These are phyloP conservation scores for Chloris gayana DNA, from an alignment of 176 grass and related monocot species.

Conservation along the genomic window DNA sequence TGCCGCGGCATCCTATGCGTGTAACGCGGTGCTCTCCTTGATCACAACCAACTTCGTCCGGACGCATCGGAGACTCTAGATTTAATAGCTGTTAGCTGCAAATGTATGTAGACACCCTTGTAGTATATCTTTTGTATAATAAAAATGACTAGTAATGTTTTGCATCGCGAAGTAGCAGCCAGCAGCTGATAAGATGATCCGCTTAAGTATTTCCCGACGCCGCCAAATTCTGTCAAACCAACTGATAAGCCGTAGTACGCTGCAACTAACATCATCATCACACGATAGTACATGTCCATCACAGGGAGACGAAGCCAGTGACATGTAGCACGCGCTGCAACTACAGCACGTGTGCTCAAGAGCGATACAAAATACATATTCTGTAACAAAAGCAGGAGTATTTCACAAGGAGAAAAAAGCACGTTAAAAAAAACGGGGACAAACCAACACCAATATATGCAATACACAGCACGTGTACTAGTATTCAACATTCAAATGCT, in stretches of 20 bases:
- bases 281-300: too few species aligned
- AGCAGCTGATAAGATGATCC: too few species aligned
- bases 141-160: neutral
- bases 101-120: neutral
- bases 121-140: constrained; percentile 19
- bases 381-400: too few species aligned
- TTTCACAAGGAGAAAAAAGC: too few species aligned
- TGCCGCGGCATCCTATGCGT: constrained; percentile 45
- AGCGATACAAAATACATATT: too few species aligned
- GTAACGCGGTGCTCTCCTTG: constrained; percentile 53
- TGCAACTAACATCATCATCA: too few species aligned
- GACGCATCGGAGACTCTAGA: constrained; percentile 67
- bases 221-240: neutral
- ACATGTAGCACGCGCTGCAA: too few species aligned
- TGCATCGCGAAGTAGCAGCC: neutral
- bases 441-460: constrained; percentile 27
- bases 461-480: constrained; percentile 9
- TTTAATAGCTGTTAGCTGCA: neutral
- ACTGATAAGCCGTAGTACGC: too few species aligned
- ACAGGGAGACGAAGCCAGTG: too few species aligned
- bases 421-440: neutral
- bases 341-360: too few species aligned
- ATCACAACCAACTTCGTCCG: constrained; percentile 90
- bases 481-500: constrained; percentile 16
- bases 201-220: too few species aligned